Evolutionary conservation across 129 eudicot species (phyloP).

Genomic region (Escallonia herrerae): DNA sequence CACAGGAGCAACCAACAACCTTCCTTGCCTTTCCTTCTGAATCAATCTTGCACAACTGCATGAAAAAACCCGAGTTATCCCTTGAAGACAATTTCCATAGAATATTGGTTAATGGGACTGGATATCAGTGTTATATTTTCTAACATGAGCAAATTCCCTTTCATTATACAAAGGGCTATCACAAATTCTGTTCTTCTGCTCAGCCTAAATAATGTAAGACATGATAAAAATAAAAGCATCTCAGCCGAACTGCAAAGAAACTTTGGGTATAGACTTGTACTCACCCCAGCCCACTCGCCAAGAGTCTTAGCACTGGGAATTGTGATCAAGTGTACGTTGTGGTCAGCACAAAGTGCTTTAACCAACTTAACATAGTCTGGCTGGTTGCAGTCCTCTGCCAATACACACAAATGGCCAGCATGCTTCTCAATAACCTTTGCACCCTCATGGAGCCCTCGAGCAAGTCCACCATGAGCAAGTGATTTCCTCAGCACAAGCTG

Average conservation of each 20-base stretch:
- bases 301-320: conserved; percentile 96
- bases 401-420: conserved; percentile 84
- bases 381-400: conserved; percentile 97
- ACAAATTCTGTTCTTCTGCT: too few species aligned
- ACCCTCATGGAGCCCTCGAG: conserved; percentile 86
- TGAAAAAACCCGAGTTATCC: not conserved
- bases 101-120: not conserved
- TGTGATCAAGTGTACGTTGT: conserved; percentile 71
- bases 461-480: conserved; percentile 86
- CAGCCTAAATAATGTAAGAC: not conserved
- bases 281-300: conserved; percentile 99
- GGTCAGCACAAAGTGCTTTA: conserved; percentile 94
- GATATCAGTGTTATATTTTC: not conserved
- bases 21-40: conserved; percentile 96
- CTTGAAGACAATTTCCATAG: not conserved
- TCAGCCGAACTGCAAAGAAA: not conserved
- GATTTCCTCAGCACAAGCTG: conserved; percentile 85
- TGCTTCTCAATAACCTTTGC: conserved; percentile 95
- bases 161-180: not conserved
- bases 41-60: conserved; percentile 95
- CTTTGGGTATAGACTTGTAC: conserved; percentile 17
- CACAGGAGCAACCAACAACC: conserved; percentile 90
- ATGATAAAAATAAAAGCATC: not conserved
- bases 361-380: conserved; percentile 81
- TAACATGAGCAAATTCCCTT: not conserved